These are phyloP conservation scores for Leucocoprinus leucothites DNA, from an alignment of 768 basidiomycete species.

Conservation along the genomic window DNA sequence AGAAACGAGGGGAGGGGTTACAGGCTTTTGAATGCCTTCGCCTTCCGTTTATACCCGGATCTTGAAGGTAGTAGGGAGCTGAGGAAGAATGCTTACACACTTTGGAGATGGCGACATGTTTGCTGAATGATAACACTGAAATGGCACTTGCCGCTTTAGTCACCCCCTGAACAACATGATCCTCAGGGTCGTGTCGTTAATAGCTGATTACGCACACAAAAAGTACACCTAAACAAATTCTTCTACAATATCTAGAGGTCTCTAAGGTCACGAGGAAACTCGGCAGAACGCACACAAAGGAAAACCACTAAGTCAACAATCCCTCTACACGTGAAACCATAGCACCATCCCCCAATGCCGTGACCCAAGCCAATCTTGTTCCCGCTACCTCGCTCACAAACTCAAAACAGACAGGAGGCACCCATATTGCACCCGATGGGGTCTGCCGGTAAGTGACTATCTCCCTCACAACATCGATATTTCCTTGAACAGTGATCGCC, in stretches of 20 bases:
- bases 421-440: conserved; percentile 27
- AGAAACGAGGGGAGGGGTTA: background rate
- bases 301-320: background rate
- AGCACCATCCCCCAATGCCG: conserved; percentile 1
- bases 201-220: background rate
- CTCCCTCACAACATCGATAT: conserved; percentile 42
- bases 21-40: background rate
- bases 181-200: background rate
- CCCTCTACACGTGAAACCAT: conserved; percentile 3
- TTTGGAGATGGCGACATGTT: conserved; percentile 11
- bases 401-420: conserved; percentile 53
- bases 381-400: conserved; percentile 20
- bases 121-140: conserved; percentile 11
- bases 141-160: conserved; percentile 7
- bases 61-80: background rate
- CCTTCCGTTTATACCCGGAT: background rate
- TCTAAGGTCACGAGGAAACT: background rate
- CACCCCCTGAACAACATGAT: background rate
- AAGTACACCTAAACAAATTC: background rate
- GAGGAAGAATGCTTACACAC: conserved; percentile 9
- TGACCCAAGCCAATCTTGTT: conserved; percentile 22
- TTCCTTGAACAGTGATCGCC: conserved; percentile 50
- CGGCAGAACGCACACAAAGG: background rate
- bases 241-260: background rate
- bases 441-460: conserved; percentile 58